These are phyloP conservation scores for Cryptococcus amylolentus DNA, from an alignment of 1,284 basidiomycete species.

Conservation along the genomic window DNA sequence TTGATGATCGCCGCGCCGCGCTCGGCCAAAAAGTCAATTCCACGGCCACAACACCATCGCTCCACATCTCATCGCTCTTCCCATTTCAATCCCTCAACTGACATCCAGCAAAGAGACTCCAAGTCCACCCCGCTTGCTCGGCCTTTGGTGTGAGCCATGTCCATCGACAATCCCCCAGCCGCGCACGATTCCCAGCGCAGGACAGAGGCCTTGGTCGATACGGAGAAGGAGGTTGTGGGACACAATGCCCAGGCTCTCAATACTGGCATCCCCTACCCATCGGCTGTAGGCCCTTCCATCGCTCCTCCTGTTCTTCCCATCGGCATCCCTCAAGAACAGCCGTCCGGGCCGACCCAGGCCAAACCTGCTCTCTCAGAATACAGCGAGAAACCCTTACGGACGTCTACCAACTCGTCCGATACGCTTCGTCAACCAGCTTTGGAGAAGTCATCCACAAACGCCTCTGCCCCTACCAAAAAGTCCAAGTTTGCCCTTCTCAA, in stretches of 20 bases:
- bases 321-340: neutral
- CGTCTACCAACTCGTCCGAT: conserved; percentile 1
- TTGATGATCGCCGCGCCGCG: too few species aligned
- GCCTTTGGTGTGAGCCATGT: too few species aligned
- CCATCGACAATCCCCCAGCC: too few species aligned
- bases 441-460: neutral
- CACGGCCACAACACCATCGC: too few species aligned
- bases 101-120: too few species aligned
- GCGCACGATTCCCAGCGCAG: neutral
- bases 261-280: conserved; percentile 9
- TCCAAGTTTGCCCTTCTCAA: conserved; percentile 15
- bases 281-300: neutral
- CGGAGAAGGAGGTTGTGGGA: neutral
- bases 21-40: too few species aligned
- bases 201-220: neutral
- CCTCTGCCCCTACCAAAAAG: conserved; percentile 6
- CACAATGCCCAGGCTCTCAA: conserved; percentile 1
- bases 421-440: neutral
- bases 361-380: neutral
- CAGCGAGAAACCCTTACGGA: conserved; percentile 8
- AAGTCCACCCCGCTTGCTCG: too few species aligned
- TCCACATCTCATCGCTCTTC: too few species aligned
- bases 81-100: too few species aligned
- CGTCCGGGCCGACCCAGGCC: neutral
- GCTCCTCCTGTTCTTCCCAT: neutral